Conservation (phyloP, 2,329 filamentous ascomycete genomes). For the Diaporthe ilicicola region DNA sequence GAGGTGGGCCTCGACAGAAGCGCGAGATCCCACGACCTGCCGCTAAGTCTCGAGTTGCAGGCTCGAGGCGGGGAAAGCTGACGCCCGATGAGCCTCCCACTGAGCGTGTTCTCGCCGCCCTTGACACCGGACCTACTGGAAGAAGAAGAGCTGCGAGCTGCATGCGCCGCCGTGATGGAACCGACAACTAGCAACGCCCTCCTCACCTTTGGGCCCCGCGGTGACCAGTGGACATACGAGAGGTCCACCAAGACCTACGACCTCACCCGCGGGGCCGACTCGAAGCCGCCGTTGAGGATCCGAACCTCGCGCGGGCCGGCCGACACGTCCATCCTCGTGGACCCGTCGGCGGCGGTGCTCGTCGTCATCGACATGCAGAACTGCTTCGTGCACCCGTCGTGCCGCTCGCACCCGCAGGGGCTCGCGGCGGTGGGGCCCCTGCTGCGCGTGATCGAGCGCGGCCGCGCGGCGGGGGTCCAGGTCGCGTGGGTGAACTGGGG, state of each 20-base stretch:
- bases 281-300: slow-evolving; percentile 34
- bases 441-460: slow-evolving; percentile 52
- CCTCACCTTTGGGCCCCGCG: slow-evolving; percentile 41
- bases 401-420: slow-evolving; percentile 49
- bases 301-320: slow-evolving; percentile 40
- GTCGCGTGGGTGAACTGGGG: slow-evolving; percentile 67
- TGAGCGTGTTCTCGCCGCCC: slow-evolving; percentile 2
- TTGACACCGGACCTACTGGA: neutral
- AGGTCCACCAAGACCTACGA: slow-evolving; percentile 41
- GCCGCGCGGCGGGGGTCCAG: slow-evolving; percentile 58
- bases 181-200: neutral
- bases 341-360: slow-evolving; percentile 52
- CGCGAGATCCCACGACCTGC: neutral
- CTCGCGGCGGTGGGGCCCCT: slow-evolving; percentile 51
- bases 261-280: slow-evolving; percentile 36
- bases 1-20: neutral
- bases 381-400: slow-evolving; percentile 56
- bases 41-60: neutral
- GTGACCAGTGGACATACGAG: slow-evolving; percentile 44
- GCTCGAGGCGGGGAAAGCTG: neutral
- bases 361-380: slow-evolving; percentile 64
- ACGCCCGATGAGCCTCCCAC: neutral
- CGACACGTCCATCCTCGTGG: slow-evolving; percentile 47
- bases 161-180: slow-evolving; percentile 4
- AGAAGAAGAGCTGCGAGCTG: neutral